These are phyloP conservation scores for Camellia granthamiana DNA, from an alignment of 148 eudicot species.

Conservation along the genomic window DNA sequence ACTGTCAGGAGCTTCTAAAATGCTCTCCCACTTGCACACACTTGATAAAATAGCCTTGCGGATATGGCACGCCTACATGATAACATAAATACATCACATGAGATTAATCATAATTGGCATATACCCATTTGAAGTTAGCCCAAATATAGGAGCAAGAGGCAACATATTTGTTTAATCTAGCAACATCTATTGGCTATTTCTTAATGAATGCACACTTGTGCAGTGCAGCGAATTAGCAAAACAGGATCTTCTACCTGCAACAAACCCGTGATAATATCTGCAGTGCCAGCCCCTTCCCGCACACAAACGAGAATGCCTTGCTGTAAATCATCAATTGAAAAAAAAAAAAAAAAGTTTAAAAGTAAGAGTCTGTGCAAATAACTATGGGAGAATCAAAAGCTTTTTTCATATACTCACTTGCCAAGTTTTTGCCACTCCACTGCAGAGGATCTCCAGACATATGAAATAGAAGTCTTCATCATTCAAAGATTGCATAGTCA, in stretches of 20 bases:
- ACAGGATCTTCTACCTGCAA: constrained; percentile 53
- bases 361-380: neutral
- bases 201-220: neutral
- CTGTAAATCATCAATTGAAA: constrained; percentile 20
- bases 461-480: constrained; percentile 71
- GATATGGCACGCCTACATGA: constrained; percentile 66
- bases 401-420: constrained; percentile 32
- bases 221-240: neutral
- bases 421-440: constrained; percentile 26
- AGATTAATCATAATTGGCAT: neutral
- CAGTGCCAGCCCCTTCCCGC: constrained; percentile 70
- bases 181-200: neutral
- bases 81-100: neutral
- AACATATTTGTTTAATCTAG: neutral
- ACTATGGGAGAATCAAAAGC: neutral
- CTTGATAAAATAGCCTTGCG: constrained; percentile 40
- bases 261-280: constrained; percentile 59
- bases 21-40: constrained; percentile 25
- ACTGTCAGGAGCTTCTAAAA: constrained; percentile 18
- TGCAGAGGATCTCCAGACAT: constrained; percentile 47
- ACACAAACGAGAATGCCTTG: constrained; percentile 63
- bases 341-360: neutral
- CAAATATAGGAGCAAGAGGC: neutral
- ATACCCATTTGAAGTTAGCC: neutral
- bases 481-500: constrained; percentile 57